Base-by-base conservation (phyloP, 768 basidiomycete genomes). In the Boletus sp. region DNA sequence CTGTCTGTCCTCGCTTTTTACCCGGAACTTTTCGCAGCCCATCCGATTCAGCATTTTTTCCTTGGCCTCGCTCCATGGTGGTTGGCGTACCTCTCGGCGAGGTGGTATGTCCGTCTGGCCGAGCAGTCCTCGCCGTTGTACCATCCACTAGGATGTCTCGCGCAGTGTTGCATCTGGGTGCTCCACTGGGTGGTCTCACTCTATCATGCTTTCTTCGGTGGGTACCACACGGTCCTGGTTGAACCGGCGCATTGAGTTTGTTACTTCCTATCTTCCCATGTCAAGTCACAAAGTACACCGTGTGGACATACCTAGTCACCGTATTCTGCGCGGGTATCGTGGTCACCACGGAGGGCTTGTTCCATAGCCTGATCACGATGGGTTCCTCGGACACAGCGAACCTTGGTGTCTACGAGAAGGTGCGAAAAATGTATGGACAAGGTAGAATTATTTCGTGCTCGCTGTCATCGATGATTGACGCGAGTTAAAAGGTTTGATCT, bases 131-230 rank as follows among this genome's bases (percentile, higher is more conserved):
- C 67, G 17, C 35, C 63, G 6, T 14, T 67, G 35, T 65, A 69
- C 15, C 67, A 69, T 52, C 65, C 67, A 0, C 18, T 65, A 0
- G 67, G 67, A 33, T 68, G 67, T 48, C 59, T 67, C 10, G n/a
- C 57, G 0, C 68, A 69, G 40, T 68, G 65, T 33, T 62, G 50
- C 24, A 36, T 63, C 17, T 68, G 67, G 67, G 65, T 64, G 9
- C 56, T 69, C 29, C 67, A 68, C 29, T 69, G 62, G 65, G 51
- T 56, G 4, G 45, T 64, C 39, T 55, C 59, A 0, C 29, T 61
- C 0, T 68, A 69, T 50, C 50, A 58, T 15, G 67, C 65, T 29
- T 50, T 55, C 53, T 69, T 68, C 29, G 55, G 67, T 67, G 28
- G 3, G 67, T 46, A 28, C 24, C 30, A 1, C 28, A 7, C 30